Percentiles rank a stretch among this genome's conserved stretches.
phyloP scores from a whole-genome alignment of 441 rosid species.

The Eutrema salsugineum region DNA sequence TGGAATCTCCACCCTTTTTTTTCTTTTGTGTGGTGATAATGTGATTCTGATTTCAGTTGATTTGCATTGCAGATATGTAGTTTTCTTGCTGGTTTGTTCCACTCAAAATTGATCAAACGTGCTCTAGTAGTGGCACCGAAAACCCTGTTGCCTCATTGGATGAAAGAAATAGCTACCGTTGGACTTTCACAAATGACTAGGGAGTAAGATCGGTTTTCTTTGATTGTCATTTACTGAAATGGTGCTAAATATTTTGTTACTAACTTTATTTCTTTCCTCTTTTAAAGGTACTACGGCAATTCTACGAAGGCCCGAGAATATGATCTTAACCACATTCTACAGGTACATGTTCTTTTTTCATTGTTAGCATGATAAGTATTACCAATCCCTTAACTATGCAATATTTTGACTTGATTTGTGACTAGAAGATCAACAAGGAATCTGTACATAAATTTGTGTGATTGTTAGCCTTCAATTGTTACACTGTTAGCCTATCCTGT shows the following conservation, averaged over 20 bases:
- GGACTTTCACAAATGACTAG: constrained; percentile 81
- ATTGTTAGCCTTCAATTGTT: neutral
- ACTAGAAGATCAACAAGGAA: neutral
- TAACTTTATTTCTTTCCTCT: neutral
- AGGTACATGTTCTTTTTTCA: constrained; percentile 46
- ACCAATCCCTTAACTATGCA: neutral
- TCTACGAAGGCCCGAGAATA: constrained; percentile 74
- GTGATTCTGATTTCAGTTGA: constrained; percentile 2
- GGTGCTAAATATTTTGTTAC: neutral
- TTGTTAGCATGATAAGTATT: constrained; percentile 1
- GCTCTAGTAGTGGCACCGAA: constrained; percentile 90
- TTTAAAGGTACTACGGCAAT: constrained; percentile 67
- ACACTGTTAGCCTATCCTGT: neutral
- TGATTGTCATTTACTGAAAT: neutral
- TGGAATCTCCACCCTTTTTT: neutral
- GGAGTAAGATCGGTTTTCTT: constrained; percentile 55
- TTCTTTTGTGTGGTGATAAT: neutral
- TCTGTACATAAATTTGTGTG: neutral
- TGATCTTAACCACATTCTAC: constrained; percentile 79
- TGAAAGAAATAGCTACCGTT: constrained; percentile 81
- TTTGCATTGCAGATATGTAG: constrained; percentile 69
- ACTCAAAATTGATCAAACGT: constrained; percentile 75
- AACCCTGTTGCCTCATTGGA: constrained; percentile 92
- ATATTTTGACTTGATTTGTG: constrained; percentile 7
- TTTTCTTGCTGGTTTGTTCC: constrained; percentile 86